Evolutionary conservation across 768 basidiomycete genomes (phyloP).

Genomic region (Trametes cingulata): DNA sequence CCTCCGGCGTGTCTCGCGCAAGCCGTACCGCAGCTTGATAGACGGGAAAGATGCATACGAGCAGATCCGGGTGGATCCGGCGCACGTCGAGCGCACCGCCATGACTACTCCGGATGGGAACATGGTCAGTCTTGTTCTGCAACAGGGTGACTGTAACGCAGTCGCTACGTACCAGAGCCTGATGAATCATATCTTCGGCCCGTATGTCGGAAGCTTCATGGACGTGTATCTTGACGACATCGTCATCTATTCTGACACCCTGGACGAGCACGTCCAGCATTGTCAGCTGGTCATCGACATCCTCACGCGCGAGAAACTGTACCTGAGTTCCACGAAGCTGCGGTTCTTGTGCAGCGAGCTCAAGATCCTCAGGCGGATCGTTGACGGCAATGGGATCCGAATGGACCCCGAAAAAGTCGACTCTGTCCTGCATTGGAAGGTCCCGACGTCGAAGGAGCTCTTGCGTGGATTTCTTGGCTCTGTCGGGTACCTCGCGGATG

Average conservation of each 20-base stretch:
- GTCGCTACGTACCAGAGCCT: slow-evolving; percentile 33
- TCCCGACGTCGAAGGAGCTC: slow-evolving; percentile 33
- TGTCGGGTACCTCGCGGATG: slow-evolving; percentile 38
- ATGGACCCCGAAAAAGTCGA: slow-evolving; percentile 51
- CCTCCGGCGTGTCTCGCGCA: slow-evolving; percentile 16
- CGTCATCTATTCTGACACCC: slow-evolving; percentile 32
- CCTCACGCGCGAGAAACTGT: slow-evolving; percentile 19
- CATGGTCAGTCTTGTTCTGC: slow-evolving; percentile 33
- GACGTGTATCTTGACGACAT: slow-evolving; percentile 37
- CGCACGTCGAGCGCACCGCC: slow-evolving; percentile 24
- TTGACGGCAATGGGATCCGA: slow-evolving; percentile 39
- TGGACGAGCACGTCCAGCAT: slow-evolving; percentile 31
- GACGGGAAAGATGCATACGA: slow-evolving; percentile 35
- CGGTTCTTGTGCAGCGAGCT: slow-evolving; percentile 24
- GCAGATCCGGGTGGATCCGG: slow-evolving; percentile 28
- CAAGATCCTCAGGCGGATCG: slow-evolving; percentile 35
- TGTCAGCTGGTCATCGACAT: slow-evolving; percentile 19
- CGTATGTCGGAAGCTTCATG: slow-evolving; percentile 32
- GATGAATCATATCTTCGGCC: slow-evolving; percentile 31
- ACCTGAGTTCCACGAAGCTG: slow-evolving; percentile 25
- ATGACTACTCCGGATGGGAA: slow-evolving; percentile 34
- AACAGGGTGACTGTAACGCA: slow-evolving; percentile 36
- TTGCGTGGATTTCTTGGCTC: slow-evolving; percentile 37
- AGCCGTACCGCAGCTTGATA: slow-evolving; percentile 22
- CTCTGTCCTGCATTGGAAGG: slow-evolving; percentile 33